Conservation (phyloP, 2,329 filamentous ascomycete species). For the Venturia effusa region DNA sequence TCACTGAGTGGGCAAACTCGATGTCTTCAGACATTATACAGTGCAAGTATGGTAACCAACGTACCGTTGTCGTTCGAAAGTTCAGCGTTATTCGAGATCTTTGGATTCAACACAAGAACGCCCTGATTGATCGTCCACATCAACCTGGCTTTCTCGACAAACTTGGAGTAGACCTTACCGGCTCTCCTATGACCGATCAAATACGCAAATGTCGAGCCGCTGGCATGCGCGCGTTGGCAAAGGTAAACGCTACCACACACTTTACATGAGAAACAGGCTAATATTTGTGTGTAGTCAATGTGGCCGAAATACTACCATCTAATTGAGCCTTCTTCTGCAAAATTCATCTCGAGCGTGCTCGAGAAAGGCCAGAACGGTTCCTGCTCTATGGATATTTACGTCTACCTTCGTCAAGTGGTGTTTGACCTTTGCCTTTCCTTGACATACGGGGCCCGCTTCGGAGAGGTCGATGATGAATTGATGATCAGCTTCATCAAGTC, state of each 20-base stretch:
- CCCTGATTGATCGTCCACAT: conserved; percentile 16
- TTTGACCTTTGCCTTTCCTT: conserved; percentile 18
- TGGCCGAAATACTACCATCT: conserved; percentile 18
- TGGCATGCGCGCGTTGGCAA: conserved; percentile 16
- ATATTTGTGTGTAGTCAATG: conserved; percentile 11
- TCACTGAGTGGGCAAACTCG: conserved; percentile 14
- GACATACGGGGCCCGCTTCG: conserved; percentile 17
- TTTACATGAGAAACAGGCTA: background rate
- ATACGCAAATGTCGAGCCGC: conserved; percentile 17
- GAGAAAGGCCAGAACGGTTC: conserved; percentile 15
- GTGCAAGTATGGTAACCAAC: conserved; percentile 15
- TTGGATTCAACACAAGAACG: conserved; percentile 15
- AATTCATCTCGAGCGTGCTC: conserved; percentile 12
- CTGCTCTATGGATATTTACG: conserved; percentile 15
- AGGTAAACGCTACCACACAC: background rate
- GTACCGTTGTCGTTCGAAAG: conserved; percentile 15
- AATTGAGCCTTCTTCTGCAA: conserved; percentile 15
- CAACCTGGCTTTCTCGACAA: conserved; percentile 18
- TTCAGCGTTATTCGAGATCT: conserved; percentile 16
- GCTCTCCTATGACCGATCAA: conserved; percentile 17
- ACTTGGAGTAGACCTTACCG: conserved; percentile 16
- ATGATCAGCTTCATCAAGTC: conserved; percentile 15
- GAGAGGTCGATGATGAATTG: conserved; percentile 17
- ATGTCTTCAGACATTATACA: conserved; percentile 15
- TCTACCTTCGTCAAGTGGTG: conserved; percentile 15